Conservation (phyloP, 1,284 basidiomycete species). For the Trametes versicolor region DNA sequence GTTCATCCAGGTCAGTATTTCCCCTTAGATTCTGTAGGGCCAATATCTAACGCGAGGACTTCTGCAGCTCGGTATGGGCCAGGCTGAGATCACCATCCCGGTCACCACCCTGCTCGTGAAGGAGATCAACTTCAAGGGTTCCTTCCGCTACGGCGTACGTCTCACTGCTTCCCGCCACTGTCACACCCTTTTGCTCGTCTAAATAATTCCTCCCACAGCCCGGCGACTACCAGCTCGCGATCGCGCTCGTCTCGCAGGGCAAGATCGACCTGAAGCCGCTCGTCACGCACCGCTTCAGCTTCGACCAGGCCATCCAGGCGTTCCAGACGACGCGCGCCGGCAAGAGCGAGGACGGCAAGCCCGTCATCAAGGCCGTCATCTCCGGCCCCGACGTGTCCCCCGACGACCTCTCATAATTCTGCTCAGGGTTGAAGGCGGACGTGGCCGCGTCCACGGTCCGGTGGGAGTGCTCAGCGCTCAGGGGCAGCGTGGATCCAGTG, state of each 20-base stretch:
- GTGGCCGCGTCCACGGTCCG: background rate
- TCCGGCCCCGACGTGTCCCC: constrained; percentile 71
- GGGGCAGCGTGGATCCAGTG: too few relatives aligned
- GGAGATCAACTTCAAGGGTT: constrained; percentile 85
- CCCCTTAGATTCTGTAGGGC: too few relatives aligned
- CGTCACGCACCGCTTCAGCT: constrained; percentile 88
- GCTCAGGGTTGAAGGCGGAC: constrained; percentile 6
- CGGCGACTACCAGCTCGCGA: constrained; percentile 87
- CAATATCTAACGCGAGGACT: background rate
- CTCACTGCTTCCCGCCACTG: too few relatives aligned
- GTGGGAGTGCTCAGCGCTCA: background rate
- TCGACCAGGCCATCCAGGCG: constrained; percentile 80
- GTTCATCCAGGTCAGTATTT: constrained; percentile 64
- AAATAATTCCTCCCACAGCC: constrained; percentile 59
- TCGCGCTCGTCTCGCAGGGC: constrained; percentile 81
- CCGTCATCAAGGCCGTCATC: constrained; percentile 81
- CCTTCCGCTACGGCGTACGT: constrained; percentile 87
- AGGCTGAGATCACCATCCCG: constrained; percentile 69
- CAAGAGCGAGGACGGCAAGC: constrained; percentile 80
- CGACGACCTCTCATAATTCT: constrained; percentile 35
- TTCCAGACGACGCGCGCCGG: constrained; percentile 85
- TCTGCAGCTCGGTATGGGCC: constrained; percentile 78
- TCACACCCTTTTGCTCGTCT: too few relatives aligned
- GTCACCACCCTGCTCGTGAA: constrained; percentile 72
- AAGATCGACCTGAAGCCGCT: constrained; percentile 89